Conservation (phyloP, 2,329 filamentous ascomycete genomes). For the Aspergillaceae sp. region DNA sequence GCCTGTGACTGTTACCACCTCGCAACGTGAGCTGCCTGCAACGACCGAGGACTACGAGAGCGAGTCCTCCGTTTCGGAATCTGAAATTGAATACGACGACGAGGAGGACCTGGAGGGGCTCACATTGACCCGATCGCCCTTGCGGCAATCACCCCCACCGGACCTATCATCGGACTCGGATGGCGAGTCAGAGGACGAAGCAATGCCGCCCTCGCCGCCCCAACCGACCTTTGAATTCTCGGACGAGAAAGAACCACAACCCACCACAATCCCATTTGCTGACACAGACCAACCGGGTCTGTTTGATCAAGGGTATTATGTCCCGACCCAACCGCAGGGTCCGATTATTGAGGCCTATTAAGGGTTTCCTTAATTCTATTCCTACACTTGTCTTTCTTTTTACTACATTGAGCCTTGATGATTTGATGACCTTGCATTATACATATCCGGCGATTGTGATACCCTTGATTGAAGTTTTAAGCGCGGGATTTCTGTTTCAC, state of each 20-base stretch:
- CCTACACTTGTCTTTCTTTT: slow-evolving; percentile 1
- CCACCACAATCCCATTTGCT: slow-evolving; percentile 32
- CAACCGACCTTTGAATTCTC: slow-evolving; percentile 50
- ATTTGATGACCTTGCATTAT: background rate
- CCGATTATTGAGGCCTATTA: slow-evolving; percentile 44
- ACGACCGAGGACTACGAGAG: slow-evolving; percentile 23
- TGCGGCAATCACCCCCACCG: slow-evolving; percentile 55
- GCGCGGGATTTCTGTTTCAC: too few species aligned
- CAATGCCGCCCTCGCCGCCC: slow-evolving; percentile 62
- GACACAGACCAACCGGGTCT: slow-evolving; percentile 32
- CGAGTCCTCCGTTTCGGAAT: slow-evolving; percentile 31
- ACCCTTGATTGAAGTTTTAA: background rate
- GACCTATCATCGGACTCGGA: slow-evolving; percentile 63
- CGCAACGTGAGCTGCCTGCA: background rate
- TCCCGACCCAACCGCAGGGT: slow-evolving; percentile 35
- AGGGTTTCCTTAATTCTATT: slow-evolving; percentile 7
- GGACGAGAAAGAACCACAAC: slow-evolving; percentile 49
- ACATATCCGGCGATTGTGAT: background rate
- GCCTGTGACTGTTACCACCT: slow-evolving; percentile 14
- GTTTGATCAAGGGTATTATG: slow-evolving; percentile 43
- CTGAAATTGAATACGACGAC: slow-evolving; percentile 48
- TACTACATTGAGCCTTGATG: slow-evolving; percentile 1
- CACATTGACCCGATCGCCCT: slow-evolving; percentile 59
- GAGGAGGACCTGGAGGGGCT: slow-evolving; percentile 53
- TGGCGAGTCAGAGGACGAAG: slow-evolving; percentile 58